Evolutionary conservation across 169 alveolate genomes (phyloP), one percentile per base, ranked within the genome.

Genomic region (Plasmodium berghei): DNA sequence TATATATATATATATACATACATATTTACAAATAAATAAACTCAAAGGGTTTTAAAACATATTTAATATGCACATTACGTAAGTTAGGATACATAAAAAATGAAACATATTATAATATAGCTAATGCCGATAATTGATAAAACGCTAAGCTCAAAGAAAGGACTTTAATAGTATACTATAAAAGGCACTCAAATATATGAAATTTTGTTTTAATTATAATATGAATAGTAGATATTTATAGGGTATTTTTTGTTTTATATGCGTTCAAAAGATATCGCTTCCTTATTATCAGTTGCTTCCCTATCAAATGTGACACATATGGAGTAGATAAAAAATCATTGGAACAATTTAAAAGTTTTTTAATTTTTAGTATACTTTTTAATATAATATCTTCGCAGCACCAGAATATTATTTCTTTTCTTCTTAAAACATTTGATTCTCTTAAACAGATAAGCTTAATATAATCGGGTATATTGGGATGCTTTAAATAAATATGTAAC

Each of bases 341-440:
- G 71, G 90, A 80, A 48, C 90, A 80, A 26, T 34, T 80, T 55
- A 80, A 58, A 67, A 80, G 77, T 18, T 28, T 48, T 71, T 80
- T 80, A 66, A 80, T 69, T 54, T 80, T 80, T 28, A 48, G 8
- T 54, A 71, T 46, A 56, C 49, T 80, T 67, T 55, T 58, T 61
- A 80, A 55, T 34, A 80, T 62, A 46, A 80, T 80, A 40, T 80
- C 80, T 66, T 80, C 90, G 26, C 63, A 55, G 56, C 10, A 24
- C 90, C 90, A 80, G 56, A 80, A 80, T 12, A 67, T 54, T 40
- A 67, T 80, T 80, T 80, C 90, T 80, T 80, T 80, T 59, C 90
- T 64, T 80, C 64, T 80, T 80, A 80, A 80, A 54, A 71, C 24
- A 42, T 67, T 55, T 48, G 77, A 54, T 45, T 80, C 90, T 62